These are phyloP conservation scores for Coemansia sp. DNA, from an alignment of 192 early-diverging fungal genomes.

Conservation along the genomic window DNA sequence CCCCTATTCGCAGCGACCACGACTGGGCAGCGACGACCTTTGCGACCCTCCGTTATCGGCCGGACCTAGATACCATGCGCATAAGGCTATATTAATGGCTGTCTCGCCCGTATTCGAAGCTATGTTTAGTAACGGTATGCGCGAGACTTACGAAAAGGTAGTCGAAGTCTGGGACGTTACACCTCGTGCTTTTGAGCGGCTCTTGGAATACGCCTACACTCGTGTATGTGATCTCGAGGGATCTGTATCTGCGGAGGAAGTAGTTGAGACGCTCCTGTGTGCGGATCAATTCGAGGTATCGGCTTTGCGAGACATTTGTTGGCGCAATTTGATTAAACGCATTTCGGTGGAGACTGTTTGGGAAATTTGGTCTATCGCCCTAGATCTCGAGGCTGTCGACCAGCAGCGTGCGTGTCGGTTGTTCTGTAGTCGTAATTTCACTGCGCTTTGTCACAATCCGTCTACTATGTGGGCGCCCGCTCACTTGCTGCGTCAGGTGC, in stretches of 20 bases:
- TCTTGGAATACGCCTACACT: conserved; percentile 55
- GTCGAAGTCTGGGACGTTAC: conserved; percentile 57
- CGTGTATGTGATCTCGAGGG: conserved; percentile 38
- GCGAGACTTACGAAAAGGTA: conserved; percentile 55
- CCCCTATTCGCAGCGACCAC: conserved; percentile 33
- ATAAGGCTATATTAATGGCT: conserved; percentile 58
- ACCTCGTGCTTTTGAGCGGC: conserved; percentile 54
- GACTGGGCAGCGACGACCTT: conserved; percentile 18
- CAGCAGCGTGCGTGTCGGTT: conserved; percentile 31
- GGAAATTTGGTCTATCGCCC: conserved; percentile 56
- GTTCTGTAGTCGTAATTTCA: conserved; percentile 49
- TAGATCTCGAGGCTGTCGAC: conserved; percentile 34
- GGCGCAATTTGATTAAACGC: conserved; percentile 34
- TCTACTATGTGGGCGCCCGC: conserved; percentile 52
- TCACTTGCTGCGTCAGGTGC: conserved; percentile 37
- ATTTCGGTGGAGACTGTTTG: conserved; percentile 42
- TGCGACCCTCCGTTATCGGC: neutral
- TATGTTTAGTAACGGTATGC: conserved; percentile 66
- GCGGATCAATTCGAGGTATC: conserved; percentile 52
- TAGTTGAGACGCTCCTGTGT: conserved; percentile 52
- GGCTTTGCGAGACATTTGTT: conserved; percentile 46
- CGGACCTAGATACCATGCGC: conserved; percentile 55
- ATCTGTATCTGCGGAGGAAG: conserved; percentile 38
- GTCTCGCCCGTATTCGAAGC: conserved; percentile 60
- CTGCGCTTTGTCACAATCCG: conserved; percentile 28